phyloP scores from a whole-genome alignment of 2,329 filamentous ascomycete genomes.

The Rhynchosporium agropyri region DNA sequence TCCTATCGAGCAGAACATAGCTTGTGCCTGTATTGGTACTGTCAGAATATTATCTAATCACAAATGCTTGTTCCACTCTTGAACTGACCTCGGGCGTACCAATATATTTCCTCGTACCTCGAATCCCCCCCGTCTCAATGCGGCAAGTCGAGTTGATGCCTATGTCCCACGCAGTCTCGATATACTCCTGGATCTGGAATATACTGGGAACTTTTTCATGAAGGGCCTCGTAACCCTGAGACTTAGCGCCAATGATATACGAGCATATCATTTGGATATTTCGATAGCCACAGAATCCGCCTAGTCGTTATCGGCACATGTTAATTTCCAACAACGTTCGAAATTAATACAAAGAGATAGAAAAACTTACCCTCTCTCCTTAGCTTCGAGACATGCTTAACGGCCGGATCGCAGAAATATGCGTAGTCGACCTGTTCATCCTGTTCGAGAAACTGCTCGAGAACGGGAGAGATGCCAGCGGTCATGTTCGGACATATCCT shows the following conservation, averaged over 20 bases:
- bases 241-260: slow-evolving; percentile 66
- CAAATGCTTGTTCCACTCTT: not conserved
- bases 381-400: slow-evolving; percentile 81
- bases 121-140: slow-evolving; percentile 82
- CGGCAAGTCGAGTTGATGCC: slow-evolving; percentile 77
- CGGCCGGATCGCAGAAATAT: slow-evolving; percentile 76
- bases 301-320: slow-evolving; percentile 45
- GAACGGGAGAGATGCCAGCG: slow-evolving; percentile 60
- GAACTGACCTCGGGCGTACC: slow-evolving; percentile 82
- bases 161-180: slow-evolving; percentile 85
- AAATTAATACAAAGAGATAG: too few species aligned
- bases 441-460: slow-evolving; percentile 65
- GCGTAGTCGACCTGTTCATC: slow-evolving; percentile 67
- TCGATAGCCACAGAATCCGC: slow-evolving; percentile 91
- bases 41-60: slow-evolving; percentile 15
- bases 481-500: slow-evolving; percentile 51
- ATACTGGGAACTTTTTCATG: slow-evolving; percentile 69
- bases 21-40: slow-evolving; percentile 64
- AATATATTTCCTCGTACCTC: slow-evolving; percentile 91
- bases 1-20: slow-evolving; percentile 70
- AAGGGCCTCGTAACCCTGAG: slow-evolving; percentile 63
- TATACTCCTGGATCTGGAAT: slow-evolving; percentile 79
- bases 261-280: slow-evolving; percentile 93
- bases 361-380: slow-evolving; percentile 62
- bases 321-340: not conserved